Percentiles rank a stretch among this genome's conserved stretches.
Conservation (phyloP, 2,329 filamentous ascomycete genomes). For the Periconia sp. region DNA sequence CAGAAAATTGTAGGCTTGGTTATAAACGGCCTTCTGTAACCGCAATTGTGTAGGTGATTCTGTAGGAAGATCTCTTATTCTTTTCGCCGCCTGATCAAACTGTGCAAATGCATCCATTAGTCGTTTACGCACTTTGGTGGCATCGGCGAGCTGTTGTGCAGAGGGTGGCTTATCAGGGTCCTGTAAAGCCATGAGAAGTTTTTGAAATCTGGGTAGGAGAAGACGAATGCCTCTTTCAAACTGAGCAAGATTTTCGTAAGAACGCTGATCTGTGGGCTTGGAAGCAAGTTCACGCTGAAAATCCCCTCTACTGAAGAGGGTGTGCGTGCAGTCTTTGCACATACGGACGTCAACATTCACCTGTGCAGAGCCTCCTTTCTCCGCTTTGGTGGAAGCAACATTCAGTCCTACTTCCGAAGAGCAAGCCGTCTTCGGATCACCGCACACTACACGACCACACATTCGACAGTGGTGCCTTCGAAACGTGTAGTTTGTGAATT, state of each 20-base stretch:
- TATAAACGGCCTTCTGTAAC: slow-evolving; percentile 80
- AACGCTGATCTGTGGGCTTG: slow-evolving; percentile 73
- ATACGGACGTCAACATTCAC: slow-evolving; percentile 82
- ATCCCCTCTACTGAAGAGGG: slow-evolving; percentile 72
- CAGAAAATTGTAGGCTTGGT: slow-evolving; percentile 78
- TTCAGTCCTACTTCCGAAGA: slow-evolving; percentile 82
- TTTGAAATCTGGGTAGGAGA: slow-evolving; percentile 82
- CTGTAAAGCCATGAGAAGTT: slow-evolving; percentile 72
- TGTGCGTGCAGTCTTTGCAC: slow-evolving; percentile 83
- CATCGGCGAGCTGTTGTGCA: slow-evolving; percentile 75
- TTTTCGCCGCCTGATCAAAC: slow-evolving; percentile 78
- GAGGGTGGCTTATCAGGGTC: slow-evolving; percentile 67
- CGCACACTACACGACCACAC: slow-evolving; percentile 91
- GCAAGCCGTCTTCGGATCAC: slow-evolving; percentile 80
- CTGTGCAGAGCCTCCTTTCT: slow-evolving; percentile 52
- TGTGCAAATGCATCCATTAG: slow-evolving; percentile 87
- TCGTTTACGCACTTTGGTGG: slow-evolving; percentile 84
- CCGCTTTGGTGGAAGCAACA: slow-evolving; percentile 62
- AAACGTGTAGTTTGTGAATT: slow-evolving; percentile 92
- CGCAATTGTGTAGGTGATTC: slow-evolving; percentile 70
- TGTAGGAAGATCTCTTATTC: slow-evolving; percentile 77
- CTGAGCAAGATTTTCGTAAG: slow-evolving; percentile 81
- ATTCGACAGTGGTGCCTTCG: slow-evolving; percentile 91
- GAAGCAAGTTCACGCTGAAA: slow-evolving; percentile 70
- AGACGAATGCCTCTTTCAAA: slow-evolving; percentile 85